Percentiles rank a stretch among this genome's conserved stretches.
These are phyloP conservation scores for Hanseniaspora meyeri DNA, from an alignment of 805 yeast genomes.

Conservation along the genomic window DNA sequence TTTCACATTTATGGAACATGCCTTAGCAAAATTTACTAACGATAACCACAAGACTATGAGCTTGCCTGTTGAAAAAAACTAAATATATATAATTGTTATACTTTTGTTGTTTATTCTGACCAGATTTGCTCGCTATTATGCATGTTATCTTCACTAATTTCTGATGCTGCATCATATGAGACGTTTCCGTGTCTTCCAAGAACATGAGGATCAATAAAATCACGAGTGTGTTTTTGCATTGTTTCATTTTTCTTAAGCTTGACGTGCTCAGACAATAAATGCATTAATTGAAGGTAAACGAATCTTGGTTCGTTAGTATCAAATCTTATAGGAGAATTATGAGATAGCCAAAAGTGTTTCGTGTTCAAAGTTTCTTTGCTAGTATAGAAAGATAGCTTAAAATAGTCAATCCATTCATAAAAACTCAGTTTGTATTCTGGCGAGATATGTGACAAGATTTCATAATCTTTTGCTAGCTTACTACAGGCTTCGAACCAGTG, in stretches of 20 bases:
- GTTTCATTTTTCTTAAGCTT: not conserved
- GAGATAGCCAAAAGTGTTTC: constrained; percentile 47
- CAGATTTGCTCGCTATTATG: not conserved
- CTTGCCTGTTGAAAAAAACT: not conserved
- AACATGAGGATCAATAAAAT: not conserved
- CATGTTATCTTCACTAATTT: not conserved
- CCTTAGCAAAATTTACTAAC: constrained; percentile 42
- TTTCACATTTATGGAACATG: constrained; percentile 44
- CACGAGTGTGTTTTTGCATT: not conserved
- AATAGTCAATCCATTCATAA: constrained; percentile 20
- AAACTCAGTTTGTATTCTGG: constrained; percentile 18
- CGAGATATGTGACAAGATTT: constrained; percentile 17
- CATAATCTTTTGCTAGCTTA: constrained; percentile 19
- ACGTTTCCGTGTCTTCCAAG: not conserved
- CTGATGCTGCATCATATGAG: not conserved
- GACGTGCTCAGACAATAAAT: not conserved
- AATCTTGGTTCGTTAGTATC: constrained; percentile 62
- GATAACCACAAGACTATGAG: constrained; percentile 27
- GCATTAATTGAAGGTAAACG: constrained; percentile 31
- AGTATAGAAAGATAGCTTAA: constrained; percentile 15
- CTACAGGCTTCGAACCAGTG: not conserved
- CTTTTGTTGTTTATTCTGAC: not conserved
- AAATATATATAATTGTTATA: not conserved
- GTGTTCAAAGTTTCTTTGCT: constrained; percentile 23
- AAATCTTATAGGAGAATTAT: constrained; percentile 52